A percentile compares a stretch with the other conserved stretches of the same genome.
These are phyloP conservation scores for Candida methanosorbosa DNA, from an alignment of 805 yeast genomes.

Conservation along the genomic window DNA sequence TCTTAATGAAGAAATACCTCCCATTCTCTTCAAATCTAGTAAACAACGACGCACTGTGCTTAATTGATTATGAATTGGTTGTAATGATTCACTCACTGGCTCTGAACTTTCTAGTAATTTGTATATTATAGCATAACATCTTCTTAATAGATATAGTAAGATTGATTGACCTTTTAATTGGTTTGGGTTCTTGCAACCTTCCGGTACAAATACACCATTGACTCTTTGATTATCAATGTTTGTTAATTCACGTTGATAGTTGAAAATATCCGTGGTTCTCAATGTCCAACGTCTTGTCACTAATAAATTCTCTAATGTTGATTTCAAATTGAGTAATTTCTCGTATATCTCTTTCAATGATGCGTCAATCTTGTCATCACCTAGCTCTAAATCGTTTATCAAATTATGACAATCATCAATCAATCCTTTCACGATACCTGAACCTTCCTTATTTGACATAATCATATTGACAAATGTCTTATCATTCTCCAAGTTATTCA, in stretches of 20 bases:
- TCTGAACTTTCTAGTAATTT: conserved; percentile 85
- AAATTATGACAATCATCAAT: conserved; percentile 78
- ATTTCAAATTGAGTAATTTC: conserved; percentile 55
- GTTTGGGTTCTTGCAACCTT: neutral
- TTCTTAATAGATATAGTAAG: conserved; percentile 68
- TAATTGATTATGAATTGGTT: conserved; percentile 88
- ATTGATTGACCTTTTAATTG: conserved; percentile 47
- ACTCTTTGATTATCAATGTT: conserved; percentile 67
- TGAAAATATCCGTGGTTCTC: conserved; percentile 89
- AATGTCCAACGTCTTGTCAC: conserved; percentile 96
- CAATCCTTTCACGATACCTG: conserved; percentile 57
- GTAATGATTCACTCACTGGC: conserved; percentile 91
- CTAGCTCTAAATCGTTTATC: conserved; percentile 56
- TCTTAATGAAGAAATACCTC: conserved; percentile 79
- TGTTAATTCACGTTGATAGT: conserved; percentile 66
- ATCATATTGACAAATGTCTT: no score
- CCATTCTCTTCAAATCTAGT: conserved; percentile 83
- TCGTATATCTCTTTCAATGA: conserved; percentile 53
- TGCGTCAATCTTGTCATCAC: conserved; percentile 35
- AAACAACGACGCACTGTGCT: conserved; percentile 87
- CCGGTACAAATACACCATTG: conserved; percentile 40
- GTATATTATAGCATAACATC: conserved; percentile 87
- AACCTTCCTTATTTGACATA: conserved; percentile 15
- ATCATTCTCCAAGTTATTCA: conserved; percentile 14
- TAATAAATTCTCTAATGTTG: conserved; percentile 70